Evolutionary conservation across 495 filamentous ascomycete species (phyloP), one percentile per base, ranked within the genome.

Genomic region (Articulospora tetracladia): DNA sequence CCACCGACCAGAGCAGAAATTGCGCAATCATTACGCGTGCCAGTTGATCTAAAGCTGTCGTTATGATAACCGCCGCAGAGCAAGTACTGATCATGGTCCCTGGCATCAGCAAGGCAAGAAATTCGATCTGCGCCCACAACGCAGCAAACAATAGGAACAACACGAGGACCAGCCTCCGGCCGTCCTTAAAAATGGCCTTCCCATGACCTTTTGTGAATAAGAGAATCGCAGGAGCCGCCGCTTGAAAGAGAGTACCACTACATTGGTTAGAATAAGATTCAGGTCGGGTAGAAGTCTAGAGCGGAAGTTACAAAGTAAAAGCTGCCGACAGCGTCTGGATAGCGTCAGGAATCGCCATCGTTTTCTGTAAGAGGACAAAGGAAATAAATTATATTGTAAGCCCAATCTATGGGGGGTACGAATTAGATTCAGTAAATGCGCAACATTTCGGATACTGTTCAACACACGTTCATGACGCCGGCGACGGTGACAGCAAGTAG

Each of bases 161-260:
- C 64, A 78, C 66, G 80, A 83, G 80, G 79, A 78, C 80, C 80
- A 83, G 80, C 80, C 80, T 83, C 80, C 74, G 76, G 77, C 79
- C 76, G 76, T 83, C 79, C 73, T 76, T 70, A 65, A 81, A 77
- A 52, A 79, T 68, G 24, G 75, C 59, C 39, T 73, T 69, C 57
- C 75, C 79, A 75, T 79, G 72, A 57, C 77, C 77, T 57, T 74
- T 78, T 64, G 73, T 68, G 65, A 76, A 78, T 65, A 82, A 72
- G 71, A 80, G 73, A 68, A 80, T 67, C 28, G 76, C 76, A 52
- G 75, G 76, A 41, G 77, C 74, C 47, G 80, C 78, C 60, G 78
- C 76, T 62, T 80, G 78, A 55, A 81, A 72, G 26, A 82, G 70
- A 47, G 79, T 76, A 44, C 80, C 80, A 68, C 78, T 81, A 53